These are phyloP conservation scores for Evernia prunastri DNA, from an alignment of 495 filamentous ascomycete genomes.

Conservation along the genomic window DNA sequence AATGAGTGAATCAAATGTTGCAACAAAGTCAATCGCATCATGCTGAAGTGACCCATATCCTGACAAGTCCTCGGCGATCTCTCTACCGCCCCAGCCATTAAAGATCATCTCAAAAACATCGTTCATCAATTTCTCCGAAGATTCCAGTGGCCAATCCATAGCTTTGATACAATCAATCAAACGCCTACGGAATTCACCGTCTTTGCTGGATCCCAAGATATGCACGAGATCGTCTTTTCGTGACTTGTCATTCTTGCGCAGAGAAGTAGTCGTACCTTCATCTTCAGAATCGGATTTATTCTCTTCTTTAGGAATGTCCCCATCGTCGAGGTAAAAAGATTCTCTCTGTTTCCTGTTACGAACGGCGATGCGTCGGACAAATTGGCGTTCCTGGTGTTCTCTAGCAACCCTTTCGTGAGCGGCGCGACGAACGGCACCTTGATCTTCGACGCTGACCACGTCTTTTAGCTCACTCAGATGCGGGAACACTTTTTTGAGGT, in stretches of 20 bases:
- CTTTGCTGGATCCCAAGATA: not conserved
- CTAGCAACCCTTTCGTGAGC: slow-evolving; percentile 39
- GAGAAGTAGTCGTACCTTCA: not conserved
- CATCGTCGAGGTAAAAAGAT: slow-evolving; percentile 74
- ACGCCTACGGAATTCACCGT: not conserved
- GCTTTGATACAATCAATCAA: slow-evolving; percentile 8
- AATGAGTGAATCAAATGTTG: slow-evolving; percentile 20
- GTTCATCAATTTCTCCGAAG: not conserved
- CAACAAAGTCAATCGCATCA: slow-evolving; percentile 14
- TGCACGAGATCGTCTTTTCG: not conserved
- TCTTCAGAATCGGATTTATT: not conserved
- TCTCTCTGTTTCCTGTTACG: slow-evolving; percentile 67
- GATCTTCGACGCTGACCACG: slow-evolving; percentile 37
- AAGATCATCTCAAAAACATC: slow-evolving; percentile 2
- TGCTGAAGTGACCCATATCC: slow-evolving; percentile 9
- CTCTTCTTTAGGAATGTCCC: slow-evolving; percentile 34
- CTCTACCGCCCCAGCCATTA: slow-evolving; percentile 6
- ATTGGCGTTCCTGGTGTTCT: slow-evolving; percentile 35
- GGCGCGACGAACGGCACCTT: slow-evolving; percentile 37
- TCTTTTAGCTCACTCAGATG: slow-evolving; percentile 36
- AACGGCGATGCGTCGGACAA: slow-evolving; percentile 46
- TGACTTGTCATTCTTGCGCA: not conserved
- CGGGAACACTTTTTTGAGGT: slow-evolving; percentile 39
- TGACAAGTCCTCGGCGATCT: slow-evolving; percentile 10
- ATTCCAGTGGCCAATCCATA: slow-evolving; percentile 11